A percentile compares a stretch with the other conserved stretches of the same genome.
Conservation (phyloP, 495 filamentous ascomycete genomes). For the Extremus antarcticus region DNA sequence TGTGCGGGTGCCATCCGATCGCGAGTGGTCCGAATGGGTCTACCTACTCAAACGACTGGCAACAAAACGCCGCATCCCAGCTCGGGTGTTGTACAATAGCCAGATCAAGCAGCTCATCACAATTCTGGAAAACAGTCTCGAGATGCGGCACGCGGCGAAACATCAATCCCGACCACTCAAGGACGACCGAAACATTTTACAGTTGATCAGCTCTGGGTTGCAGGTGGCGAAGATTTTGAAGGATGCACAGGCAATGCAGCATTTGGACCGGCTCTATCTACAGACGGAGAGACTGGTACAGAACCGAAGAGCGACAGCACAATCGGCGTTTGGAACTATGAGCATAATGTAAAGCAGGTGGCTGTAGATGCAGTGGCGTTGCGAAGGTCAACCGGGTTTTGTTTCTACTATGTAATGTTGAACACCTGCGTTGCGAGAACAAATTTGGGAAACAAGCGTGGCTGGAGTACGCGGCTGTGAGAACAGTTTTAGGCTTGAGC, state of each 20-base stretch:
- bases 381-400: no score
- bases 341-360: neutral
- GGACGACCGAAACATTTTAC: slow-evolving; percentile 81
- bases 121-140: slow-evolving; percentile 22
- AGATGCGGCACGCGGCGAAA: slow-evolving; percentile 60
- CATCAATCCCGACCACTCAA: slow-evolving; percentile 74
- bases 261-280: slow-evolving; percentile 60
- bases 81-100: slow-evolving; percentile 71
- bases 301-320: slow-evolving; percentile 36
- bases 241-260: slow-evolving; percentile 70
- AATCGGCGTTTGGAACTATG: neutral
- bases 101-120: slow-evolving; percentile 47
- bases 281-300: slow-evolving; percentile 66
- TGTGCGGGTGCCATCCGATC: slow-evolving; percentile 65
- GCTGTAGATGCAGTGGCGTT: no score
- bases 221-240: slow-evolving; percentile 80
- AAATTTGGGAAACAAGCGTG: no score
- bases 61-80: slow-evolving; percentile 74
- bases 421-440: neutral
- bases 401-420: neutral
- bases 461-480: no score
- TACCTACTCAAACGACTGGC: slow-evolving; percentile 77
- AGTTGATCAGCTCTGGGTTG: slow-evolving; percentile 73
- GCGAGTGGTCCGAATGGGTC: slow-evolving; percentile 89
- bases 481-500: no score